These are phyloP conservation scores for Xylariaceae sp. DNA, from an alignment of 2,329 filamentous ascomycete genomes.

Conservation along the genomic window DNA sequence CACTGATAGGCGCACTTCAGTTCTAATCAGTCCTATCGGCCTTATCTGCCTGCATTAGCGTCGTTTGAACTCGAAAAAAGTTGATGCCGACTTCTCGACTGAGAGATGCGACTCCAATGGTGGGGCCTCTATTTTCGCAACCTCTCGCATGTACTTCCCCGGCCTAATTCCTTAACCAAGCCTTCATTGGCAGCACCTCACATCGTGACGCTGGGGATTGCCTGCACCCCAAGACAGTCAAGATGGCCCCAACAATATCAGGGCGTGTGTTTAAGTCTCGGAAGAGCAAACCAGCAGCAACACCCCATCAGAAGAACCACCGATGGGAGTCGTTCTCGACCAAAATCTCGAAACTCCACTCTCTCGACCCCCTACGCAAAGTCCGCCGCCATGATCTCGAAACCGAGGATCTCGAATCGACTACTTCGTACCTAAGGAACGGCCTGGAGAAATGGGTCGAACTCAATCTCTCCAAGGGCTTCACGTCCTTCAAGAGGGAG, in stretches of 20 bases:
- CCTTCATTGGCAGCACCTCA: conserved; percentile 8
- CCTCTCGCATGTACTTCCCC: not conserved
- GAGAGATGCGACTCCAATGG: conserved; percentile 16
- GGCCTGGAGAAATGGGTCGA: conserved; percentile 86
- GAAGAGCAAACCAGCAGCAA: conserved; percentile 61
- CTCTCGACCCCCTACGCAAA: conserved; percentile 84
- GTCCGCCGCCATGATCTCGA: conserved; percentile 81
- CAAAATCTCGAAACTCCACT: conserved; percentile 84
- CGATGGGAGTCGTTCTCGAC: conserved; percentile 87
- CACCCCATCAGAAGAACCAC: conserved; percentile 74
- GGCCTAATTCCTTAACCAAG: not conserved
- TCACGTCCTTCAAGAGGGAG: conserved; percentile 70
- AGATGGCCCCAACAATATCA: conserved; percentile 57
- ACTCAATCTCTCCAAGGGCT: conserved; percentile 79
- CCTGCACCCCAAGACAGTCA: conserved; percentile 31
- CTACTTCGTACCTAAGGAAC: conserved; percentile 81
- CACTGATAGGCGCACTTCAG: not conserved
- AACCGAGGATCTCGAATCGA: conserved; percentile 66
- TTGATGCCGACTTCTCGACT: conserved; percentile 14
- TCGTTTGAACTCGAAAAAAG: conserved; percentile 24
- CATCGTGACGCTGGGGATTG: conserved; percentile 11
- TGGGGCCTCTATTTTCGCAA: conserved; percentile 19
- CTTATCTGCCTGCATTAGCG: conserved; percentile 24
- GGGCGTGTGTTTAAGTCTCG: conserved; percentile 64
- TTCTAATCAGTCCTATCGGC: conserved; percentile 10